phyloP scores from a whole-genome alignment of 176 grass and related monocot species.

The Oryza brachyantha region DNA sequence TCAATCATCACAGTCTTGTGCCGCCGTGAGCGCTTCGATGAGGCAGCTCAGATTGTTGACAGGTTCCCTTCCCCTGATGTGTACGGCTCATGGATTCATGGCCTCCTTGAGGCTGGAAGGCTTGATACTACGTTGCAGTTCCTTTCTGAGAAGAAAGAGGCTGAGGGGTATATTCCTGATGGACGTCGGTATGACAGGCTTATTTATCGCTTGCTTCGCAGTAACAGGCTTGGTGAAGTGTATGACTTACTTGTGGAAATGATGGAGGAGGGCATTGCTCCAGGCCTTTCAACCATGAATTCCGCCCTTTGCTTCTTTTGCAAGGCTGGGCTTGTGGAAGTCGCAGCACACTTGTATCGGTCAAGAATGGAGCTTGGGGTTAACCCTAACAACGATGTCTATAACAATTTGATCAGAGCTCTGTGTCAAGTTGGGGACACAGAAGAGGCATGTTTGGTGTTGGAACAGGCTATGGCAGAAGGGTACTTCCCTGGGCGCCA shows the following conservation, averaged over 20 bases:
- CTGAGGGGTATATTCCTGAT: slow-evolving; percentile 73
- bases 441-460: slow-evolving; percentile 55
- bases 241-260: slow-evolving; percentile 88
- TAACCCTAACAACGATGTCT: slow-evolving; percentile 59
- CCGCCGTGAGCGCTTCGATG: slow-evolving; percentile 35
- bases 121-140: slow-evolving; percentile 62
- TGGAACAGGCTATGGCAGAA: slow-evolving; percentile 66
- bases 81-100: slow-evolving; percentile 61
- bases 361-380: slow-evolving; percentile 73
- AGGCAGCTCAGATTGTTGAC: slow-evolving; percentile 55
- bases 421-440: slow-evolving; percentile 58
- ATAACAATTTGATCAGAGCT: slow-evolving; percentile 68
- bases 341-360: slow-evolving; percentile 68
- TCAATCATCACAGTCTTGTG: slow-evolving; percentile 48
- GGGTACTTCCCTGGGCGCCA: slow-evolving; percentile 69
- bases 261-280: slow-evolving; percentile 90
- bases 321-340: slow-evolving; percentile 92
- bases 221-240: slow-evolving; percentile 57
- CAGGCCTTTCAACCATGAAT: slow-evolving; percentile 67
- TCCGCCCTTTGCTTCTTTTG: slow-evolving; percentile 89
- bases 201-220: slow-evolving; percentile 48
- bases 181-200: slow-evolving; percentile 48
- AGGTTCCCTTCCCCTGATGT: slow-evolving; percentile 61
- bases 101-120: slow-evolving; percentile 46
- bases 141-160: slow-evolving; percentile 62